Conservation (phyloP, 2,329 filamentous ascomycete species). For the Acarospora socialis region DNA sequence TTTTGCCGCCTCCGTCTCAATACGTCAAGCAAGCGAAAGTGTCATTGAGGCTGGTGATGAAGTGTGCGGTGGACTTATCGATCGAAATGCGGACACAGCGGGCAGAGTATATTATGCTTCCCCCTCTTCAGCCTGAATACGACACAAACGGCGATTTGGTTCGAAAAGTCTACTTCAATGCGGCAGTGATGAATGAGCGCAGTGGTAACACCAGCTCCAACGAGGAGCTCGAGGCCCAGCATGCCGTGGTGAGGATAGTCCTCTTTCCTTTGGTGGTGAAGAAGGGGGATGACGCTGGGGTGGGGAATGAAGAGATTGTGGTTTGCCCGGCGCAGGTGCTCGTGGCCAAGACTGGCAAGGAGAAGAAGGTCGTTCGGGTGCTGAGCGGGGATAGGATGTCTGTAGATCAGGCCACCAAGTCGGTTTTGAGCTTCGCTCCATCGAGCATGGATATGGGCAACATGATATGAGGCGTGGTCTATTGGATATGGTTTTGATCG, state of each 20-base stretch:
- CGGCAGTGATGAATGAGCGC: slow-evolving; percentile 86
- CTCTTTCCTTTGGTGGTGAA: slow-evolving; percentile 95
- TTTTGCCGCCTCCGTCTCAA: slow-evolving; percentile 75
- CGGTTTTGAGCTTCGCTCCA: slow-evolving; percentile 28
- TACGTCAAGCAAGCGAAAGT: slow-evolving; percentile 67
- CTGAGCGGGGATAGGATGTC: slow-evolving; percentile 29
- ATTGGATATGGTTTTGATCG: slow-evolving; percentile 6
- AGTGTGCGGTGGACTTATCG: slow-evolving; percentile 74
- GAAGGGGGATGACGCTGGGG: slow-evolving; percentile 76
- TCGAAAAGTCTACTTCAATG: slow-evolving; percentile 81
- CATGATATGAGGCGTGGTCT: slow-evolving; percentile 30
- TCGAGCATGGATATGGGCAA: slow-evolving; percentile 28
- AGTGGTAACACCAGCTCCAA: slow-evolving; percentile 57
- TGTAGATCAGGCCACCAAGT: slow-evolving; percentile 23
- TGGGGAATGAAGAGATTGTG: slow-evolving; percentile 86
- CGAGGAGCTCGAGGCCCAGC: slow-evolving; percentile 62
- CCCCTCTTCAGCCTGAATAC: slow-evolving; percentile 86
- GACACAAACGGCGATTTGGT: slow-evolving; percentile 82
- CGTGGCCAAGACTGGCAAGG: slow-evolving; percentile 43
- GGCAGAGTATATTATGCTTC: slow-evolving; percentile 97
- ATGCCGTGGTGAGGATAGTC: slow-evolving; percentile 74
- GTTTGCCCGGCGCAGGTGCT: slow-evolving; percentile 92
- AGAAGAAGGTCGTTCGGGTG: slow-evolving; percentile 25
- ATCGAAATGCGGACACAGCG: slow-evolving; percentile 96
- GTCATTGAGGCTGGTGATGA: slow-evolving; percentile 75